Evolutionary conservation across 164 flowering plant species (phyloP).

Genomic region (Umbilicus rupestris): DNA sequence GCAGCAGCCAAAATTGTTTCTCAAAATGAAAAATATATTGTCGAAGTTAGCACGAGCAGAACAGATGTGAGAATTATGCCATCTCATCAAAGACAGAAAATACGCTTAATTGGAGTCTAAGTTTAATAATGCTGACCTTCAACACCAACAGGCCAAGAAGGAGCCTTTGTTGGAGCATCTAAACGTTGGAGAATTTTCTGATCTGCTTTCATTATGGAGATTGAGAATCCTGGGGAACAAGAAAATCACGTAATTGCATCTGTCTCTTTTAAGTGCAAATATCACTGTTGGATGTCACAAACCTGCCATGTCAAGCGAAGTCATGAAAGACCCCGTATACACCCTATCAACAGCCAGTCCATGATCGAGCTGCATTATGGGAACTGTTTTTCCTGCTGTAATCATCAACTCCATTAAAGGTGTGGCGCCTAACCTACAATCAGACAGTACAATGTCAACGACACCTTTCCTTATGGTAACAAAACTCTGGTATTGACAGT

Average conservation of each 20-base stretch:
- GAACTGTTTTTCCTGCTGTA: constrained; percentile 79
- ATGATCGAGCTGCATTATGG: constrained; percentile 80
- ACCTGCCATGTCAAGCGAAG: constrained; percentile 99
- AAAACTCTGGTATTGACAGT: not conserved
- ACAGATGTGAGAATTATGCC: not conserved
- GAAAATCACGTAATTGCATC: constrained; percentile 2
- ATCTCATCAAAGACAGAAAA: not conserved
- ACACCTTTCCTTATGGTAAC: not conserved
- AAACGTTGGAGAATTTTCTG: constrained; percentile 53
- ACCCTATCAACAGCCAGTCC: constrained; percentile 95
- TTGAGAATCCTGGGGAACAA: constrained; percentile 62
- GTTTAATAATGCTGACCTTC: constrained; percentile 42
- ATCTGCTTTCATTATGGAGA: constrained; percentile 81
- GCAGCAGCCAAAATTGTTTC: not conserved
- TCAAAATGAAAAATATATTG: not conserved
- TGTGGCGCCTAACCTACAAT: constrained; percentile 79
- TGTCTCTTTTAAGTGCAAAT: not conserved
- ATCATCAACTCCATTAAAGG: constrained; percentile 89
- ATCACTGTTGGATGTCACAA: constrained; percentile 10
- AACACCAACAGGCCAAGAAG: constrained; percentile 86
- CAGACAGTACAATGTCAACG: not conserved
- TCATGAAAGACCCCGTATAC: constrained; percentile 93
- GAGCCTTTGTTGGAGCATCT: constrained; percentile 91
- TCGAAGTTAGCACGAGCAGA: not conserved
- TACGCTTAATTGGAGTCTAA: not conserved